Conservation (phyloP, 208 protist genomes). For the Herpetomonas samuelpessoai region DNA sequence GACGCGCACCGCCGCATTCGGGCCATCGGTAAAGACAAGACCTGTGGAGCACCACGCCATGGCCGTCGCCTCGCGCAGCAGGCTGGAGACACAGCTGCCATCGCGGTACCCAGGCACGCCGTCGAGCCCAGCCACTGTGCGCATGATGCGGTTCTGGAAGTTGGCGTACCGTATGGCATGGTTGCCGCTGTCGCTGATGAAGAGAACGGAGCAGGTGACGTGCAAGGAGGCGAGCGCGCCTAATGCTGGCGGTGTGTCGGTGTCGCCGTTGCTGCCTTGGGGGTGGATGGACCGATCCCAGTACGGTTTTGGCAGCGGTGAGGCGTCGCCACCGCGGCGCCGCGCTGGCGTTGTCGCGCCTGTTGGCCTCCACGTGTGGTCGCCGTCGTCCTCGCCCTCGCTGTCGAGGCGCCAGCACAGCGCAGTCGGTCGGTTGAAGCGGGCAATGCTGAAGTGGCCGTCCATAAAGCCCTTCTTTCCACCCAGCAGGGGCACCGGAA, state of each 20-base stretch:
- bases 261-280: conserved; percentile 2
- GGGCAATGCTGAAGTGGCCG: conserved; percentile 61
- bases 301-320: not conserved
- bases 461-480: conserved; percentile 57
- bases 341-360: not conserved
- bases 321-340: not conserved
- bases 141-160: conserved; percentile 55
- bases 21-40: conserved; percentile 62
- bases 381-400: not conserved
- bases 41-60: conserved; percentile 58
- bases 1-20: conserved; percentile 61
- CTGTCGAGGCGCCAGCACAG: conserved; percentile 70
- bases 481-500: conserved; percentile 35
- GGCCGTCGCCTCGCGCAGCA: conserved; percentile 44
- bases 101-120: conserved; percentile 78
- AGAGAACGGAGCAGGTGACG: conserved; percentile 37
- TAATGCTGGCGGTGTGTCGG: no score
- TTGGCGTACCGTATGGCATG: conserved; percentile 68
- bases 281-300: not conserved
- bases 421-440: conserved; percentile 52
- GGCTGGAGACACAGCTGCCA: conserved; percentile 43
- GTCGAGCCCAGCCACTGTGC: conserved; percentile 66
- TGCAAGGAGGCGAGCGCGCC: not conserved
- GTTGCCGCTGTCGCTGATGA: conserved; percentile 81
- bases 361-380: conserved; percentile 2